phyloP scores from a whole-genome alignment of 768 basidiomycete species.

The Lactarius pseudohatsudake region DNA sequence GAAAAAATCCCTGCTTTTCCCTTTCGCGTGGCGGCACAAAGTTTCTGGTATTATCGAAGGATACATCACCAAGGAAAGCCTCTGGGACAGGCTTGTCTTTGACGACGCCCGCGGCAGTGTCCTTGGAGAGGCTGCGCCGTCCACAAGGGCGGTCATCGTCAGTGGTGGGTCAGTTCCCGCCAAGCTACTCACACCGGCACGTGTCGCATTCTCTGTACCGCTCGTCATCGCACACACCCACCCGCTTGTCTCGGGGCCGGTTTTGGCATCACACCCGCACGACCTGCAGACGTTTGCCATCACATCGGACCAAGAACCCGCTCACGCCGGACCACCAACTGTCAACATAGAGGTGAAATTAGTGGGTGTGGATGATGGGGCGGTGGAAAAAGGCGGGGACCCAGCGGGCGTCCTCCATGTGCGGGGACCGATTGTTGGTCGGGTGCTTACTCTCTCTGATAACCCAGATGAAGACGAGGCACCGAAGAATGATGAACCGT shows the following conservation, averaged over 20 bases:
- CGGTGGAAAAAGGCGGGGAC: constrained; percentile 64
- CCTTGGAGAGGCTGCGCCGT: constrained; percentile 58
- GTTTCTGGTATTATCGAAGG: constrained; percentile 66
- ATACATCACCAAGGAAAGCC: constrained; percentile 69
- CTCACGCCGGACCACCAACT: constrained; percentile 76
- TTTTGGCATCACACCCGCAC: constrained; percentile 79
- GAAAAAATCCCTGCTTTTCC: constrained; percentile 53
- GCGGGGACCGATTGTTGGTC: constrained; percentile 74
- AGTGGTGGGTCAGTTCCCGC: constrained; percentile 62
- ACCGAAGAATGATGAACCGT: constrained; percentile 28
- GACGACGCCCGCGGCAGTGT: constrained; percentile 60
- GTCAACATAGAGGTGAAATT: constrained; percentile 84
- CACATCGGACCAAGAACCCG: constrained; percentile 40
- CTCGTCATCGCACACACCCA: constrained; percentile 64
- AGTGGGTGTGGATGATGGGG: constrained; percentile 61
- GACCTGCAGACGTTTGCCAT: constrained; percentile 72
- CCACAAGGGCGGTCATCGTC: constrained; percentile 66
- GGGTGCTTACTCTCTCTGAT: constrained; percentile 44
- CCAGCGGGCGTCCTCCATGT: constrained; percentile 61
- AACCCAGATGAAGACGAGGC: constrained; percentile 37
- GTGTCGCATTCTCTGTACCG: constrained; percentile 76
- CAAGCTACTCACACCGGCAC: constrained; percentile 55
- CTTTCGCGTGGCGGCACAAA: constrained; percentile 80
- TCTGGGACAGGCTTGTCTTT: constrained; percentile 85
- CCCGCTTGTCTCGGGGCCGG: constrained; percentile 66